Percentiles rank a stretch among this genome's conserved stretches.
These are phyloP conservation scores for Lotmaria passim DNA, from an alignment of 208 protist species.

Conservation along the genomic window DNA sequence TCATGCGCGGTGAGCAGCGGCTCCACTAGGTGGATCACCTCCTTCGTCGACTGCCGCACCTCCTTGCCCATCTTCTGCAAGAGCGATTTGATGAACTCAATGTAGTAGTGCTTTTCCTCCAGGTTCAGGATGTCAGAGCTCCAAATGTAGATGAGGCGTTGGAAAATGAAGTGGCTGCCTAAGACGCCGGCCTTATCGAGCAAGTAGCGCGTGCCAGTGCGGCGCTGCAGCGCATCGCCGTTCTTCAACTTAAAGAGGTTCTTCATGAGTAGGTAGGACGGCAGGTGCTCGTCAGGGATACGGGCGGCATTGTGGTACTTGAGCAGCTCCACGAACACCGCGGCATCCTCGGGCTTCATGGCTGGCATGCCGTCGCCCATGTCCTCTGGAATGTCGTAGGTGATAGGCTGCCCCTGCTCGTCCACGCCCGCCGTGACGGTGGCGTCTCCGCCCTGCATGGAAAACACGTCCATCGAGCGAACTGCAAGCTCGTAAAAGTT, in stretches of 20 bases:
- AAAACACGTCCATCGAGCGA: constrained; percentile 66
- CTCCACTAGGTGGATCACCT: constrained; percentile 99
- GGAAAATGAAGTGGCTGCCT: constrained; percentile 97
- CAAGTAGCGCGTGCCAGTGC: constrained; percentile 95
- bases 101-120: constrained; percentile 98
- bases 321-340: constrained; percentile 96
- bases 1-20: constrained; percentile 98
- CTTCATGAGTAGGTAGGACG: constrained; percentile 97
- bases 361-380: constrained; percentile 93
- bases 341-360: constrained; percentile 97
- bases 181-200: constrained; percentile 98
- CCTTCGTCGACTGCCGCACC: constrained; percentile 97
- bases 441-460: constrained; percentile 37
- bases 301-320: constrained; percentile 86
- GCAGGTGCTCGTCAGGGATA: constrained; percentile 91
- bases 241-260: constrained; percentile 99
- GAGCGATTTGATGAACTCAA: constrained; percentile 99
- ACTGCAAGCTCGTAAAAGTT: constrained; percentile 90
- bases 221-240: constrained; percentile 97
- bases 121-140: constrained; percentile 97
- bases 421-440: constrained; percentile 37
- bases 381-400: constrained; percentile 88
- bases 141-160: constrained; percentile 98
- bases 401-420: constrained; percentile 36
- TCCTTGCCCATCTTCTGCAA: constrained; percentile 98